These are phyloP conservation scores for Arthroderma sp. DNA, from an alignment of 2,329 filamentous ascomycete genomes.

Conservation along the genomic window DNA sequence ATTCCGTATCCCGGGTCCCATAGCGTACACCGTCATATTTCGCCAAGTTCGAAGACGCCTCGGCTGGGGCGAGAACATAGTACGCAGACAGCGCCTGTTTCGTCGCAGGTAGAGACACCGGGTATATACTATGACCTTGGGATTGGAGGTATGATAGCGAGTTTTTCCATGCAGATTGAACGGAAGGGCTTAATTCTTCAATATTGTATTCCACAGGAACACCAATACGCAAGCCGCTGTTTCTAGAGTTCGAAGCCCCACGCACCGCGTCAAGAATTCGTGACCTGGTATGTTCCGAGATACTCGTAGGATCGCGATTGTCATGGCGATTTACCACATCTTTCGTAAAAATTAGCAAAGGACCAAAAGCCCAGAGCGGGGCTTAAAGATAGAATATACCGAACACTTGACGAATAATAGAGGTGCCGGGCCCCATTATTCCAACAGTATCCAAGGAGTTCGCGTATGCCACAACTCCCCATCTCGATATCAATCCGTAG, in stretches of 20 bases:
- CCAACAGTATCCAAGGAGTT: constrained; percentile 89
- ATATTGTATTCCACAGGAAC: constrained; percentile 75
- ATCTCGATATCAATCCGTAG: constrained; percentile 74
- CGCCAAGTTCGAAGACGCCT: constrained; percentile 88
- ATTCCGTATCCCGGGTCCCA: constrained; percentile 44
- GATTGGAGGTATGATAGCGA: constrained; percentile 47
- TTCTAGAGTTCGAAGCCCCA: constrained; percentile 8
- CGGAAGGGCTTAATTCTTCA: constrained; percentile 55
- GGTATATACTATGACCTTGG: constrained; percentile 57
- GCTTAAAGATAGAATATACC: constrained; percentile 16
- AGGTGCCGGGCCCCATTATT: constrained; percentile 48
- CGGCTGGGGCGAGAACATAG: constrained; percentile 87
- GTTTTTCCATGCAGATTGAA: constrained; percentile 56
- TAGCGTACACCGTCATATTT: constrained; percentile 98
- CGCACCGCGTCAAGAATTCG: constrained; percentile 24
- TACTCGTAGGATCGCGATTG: constrained; percentile 58
- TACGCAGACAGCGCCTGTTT: constrained; percentile 80
- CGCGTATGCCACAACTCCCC: constrained; percentile 79
- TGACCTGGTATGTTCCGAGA: constrained; percentile 44
- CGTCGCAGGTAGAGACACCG: constrained; percentile 71
- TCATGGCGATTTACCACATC: constrained; percentile 49
- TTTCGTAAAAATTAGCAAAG: constrained; percentile 14
- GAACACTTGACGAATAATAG: constrained; percentile 40
- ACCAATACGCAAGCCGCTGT: constrained; percentile 37
- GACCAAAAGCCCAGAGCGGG: neutral